These are phyloP conservation scores for Golubevia pallescens DNA, from an alignment of 1,284 basidiomycete species.

Conservation along the genomic window DNA sequence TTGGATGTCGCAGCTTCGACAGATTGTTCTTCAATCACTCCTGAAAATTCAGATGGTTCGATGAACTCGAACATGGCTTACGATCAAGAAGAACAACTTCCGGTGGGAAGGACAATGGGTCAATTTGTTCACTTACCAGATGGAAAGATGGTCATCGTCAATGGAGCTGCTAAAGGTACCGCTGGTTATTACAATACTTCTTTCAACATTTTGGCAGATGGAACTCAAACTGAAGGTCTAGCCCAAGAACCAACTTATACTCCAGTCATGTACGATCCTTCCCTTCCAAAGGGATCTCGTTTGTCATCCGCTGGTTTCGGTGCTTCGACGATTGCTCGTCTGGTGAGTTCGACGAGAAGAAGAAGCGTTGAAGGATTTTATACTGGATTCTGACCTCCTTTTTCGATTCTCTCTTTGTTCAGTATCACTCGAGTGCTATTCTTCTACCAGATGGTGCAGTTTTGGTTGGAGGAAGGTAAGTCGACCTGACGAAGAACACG, in stretches of 20 bases:
- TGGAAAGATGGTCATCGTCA: conserved; percentile 60
- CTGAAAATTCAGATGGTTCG: conserved; percentile 44
- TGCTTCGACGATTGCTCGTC: conserved; percentile 46
- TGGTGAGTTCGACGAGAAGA: conserved; percentile 13
- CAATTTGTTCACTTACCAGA: conserved; percentile 59
- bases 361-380: too few species aligned
- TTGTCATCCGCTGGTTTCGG: conserved; percentile 29
- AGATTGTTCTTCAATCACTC: conserved; percentile 59
- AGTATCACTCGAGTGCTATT: conserved; percentile 59
- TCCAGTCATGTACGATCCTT: conserved; percentile 56
- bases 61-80: conserved; percentile 28
- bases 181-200: conserved; percentile 58
- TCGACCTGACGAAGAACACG: too few species aligned
- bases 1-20: conserved; percentile 36
- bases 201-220: conserved; percentile 30
- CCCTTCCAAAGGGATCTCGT: conserved; percentile 39
- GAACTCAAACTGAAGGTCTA: conserved; percentile 44
- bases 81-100: conserved; percentile 44
- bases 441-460: conserved; percentile 58
- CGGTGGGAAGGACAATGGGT: conserved; percentile 49
- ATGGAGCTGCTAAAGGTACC: conserved; percentile 53
- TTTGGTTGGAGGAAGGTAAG: conserved; percentile 54
- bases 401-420: too few species aligned
- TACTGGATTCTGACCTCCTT: too few species aligned
- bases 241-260: conserved; percentile 49